Evolutionary conservation across 1,284 basidiomycete genomes (phyloP).

Genomic region (Trichosporon ovoides): DNA sequence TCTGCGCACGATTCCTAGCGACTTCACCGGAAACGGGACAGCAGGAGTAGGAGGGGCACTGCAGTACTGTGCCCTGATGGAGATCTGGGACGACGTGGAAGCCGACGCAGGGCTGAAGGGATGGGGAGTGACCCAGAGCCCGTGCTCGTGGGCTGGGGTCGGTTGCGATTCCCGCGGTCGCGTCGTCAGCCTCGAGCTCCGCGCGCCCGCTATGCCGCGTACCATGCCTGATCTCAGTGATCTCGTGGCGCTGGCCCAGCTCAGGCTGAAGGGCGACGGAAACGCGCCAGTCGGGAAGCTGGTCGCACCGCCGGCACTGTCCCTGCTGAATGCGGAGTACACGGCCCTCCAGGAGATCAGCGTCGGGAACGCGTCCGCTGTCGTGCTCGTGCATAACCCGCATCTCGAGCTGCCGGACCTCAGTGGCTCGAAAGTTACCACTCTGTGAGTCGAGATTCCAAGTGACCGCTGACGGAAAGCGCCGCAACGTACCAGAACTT

Average conservation of each 20-base stretch:
- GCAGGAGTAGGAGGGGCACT: constrained; percentile 41
- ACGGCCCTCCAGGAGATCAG: neutral
- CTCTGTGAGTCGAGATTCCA: neutral
- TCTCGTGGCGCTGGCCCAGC: constrained; percentile 32
- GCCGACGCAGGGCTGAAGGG: constrained; percentile 9
- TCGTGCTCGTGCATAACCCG: constrained; percentile 26
- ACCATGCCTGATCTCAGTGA: constrained; percentile 31
- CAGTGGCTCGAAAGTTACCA: constrained; percentile 36
- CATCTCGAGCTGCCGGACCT: neutral
- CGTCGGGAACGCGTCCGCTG: constrained; percentile 21
- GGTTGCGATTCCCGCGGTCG: constrained; percentile 38
- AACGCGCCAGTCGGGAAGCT: constrained; percentile 36
- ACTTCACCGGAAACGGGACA: constrained; percentile 32
- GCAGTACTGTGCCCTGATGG: constrained; percentile 47
- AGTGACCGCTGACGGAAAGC: constrained; percentile 25
- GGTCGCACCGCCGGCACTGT: constrained; percentile 11
- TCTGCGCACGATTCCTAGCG: constrained; percentile 34
- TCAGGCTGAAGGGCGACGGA: constrained; percentile 36
- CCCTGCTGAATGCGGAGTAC: constrained; percentile 14
- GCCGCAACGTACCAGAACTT: constrained; percentile 22
- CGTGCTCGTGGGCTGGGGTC: constrained; percentile 43
- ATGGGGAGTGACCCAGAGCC: constrained; percentile 33
- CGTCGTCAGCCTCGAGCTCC: constrained; percentile 31
- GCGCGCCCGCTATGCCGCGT: constrained; percentile 37
- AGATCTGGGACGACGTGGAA: constrained; percentile 20